phyloP scores from a whole-genome alignment of 306 rosid species.

The Fragaria ananassa region DNA sequence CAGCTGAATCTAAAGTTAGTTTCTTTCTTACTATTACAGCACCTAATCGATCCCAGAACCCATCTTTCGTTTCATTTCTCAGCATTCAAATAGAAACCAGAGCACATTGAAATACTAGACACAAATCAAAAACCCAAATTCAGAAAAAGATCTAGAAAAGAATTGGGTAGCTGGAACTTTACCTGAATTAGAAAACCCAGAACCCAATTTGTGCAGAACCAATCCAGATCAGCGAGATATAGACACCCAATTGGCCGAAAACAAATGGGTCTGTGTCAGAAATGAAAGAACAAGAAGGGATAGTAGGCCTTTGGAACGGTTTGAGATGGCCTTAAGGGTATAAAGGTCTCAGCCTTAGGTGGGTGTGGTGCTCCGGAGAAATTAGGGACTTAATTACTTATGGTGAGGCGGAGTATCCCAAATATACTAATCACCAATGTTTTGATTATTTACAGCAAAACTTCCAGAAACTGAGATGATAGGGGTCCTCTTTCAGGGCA shows the following conservation, averaged over 20 bases:
- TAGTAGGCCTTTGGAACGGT: background rate
- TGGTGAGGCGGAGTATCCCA: conserved; percentile 4
- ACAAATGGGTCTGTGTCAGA: conserved; percentile 17
- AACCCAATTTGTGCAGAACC: conserved; percentile 31
- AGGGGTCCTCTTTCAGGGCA: conserved; percentile 5
- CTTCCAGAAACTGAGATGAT: background rate
- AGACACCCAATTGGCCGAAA: conserved; percentile 23
- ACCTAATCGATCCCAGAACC: conserved; percentile 15
- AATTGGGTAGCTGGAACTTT: conserved; percentile 34
- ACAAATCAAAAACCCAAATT: conserved; percentile 18
- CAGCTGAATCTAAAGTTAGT: conserved; percentile 17
- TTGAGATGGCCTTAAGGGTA: background rate
- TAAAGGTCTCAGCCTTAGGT: background rate
- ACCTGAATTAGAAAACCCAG: conserved; percentile 48
- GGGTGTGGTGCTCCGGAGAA: background rate
- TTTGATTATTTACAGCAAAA: background rate
- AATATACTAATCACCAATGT: background rate
- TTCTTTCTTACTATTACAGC: conserved; percentile 14
- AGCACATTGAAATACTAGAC: conserved; percentile 5
- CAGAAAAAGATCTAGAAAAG: conserved; percentile 37
- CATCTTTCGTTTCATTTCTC: conserved; percentile 5
- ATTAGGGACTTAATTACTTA: background rate
- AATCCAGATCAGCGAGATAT: conserved; percentile 46
- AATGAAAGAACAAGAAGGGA: background rate
- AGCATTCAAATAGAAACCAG: conserved; percentile 17